These are phyloP conservation scores for Rhizopus sp. DNA, from an alignment of 371 early-diverging fungal species.

Conservation along the genomic window DNA sequence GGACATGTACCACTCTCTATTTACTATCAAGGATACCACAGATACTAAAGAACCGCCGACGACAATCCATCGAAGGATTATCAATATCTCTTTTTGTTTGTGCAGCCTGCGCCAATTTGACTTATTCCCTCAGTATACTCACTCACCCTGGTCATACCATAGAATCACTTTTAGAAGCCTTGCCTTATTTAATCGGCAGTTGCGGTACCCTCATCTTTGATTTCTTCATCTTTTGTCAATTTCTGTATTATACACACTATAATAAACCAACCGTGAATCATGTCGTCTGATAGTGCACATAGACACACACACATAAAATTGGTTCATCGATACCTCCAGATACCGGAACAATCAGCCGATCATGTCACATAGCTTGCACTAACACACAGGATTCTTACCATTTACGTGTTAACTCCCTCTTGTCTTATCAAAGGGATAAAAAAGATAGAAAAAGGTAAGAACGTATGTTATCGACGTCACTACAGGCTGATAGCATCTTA, in stretches of 20 bases:
- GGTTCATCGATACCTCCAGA: too few species aligned
- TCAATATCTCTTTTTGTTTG: constrained; percentile 68
- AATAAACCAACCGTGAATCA: not conserved
- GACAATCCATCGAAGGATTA: constrained; percentile 67
- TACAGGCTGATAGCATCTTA: too few species aligned
- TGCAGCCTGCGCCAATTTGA: constrained; percentile 68
- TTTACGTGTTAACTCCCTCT: too few species aligned
- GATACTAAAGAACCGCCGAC: constrained; percentile 54
- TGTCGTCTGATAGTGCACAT: too few species aligned
- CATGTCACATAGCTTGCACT: too few species aligned
- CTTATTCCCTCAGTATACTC: constrained; percentile 65
- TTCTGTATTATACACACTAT: constrained; percentile 24
- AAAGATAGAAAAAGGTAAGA: too few species aligned
- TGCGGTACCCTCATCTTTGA: constrained; percentile 40
- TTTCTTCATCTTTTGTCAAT: constrained; percentile 38
- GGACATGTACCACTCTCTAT: constrained; percentile 66
- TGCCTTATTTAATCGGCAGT: constrained; percentile 46
- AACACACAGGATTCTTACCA: too few species aligned
- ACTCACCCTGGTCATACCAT: constrained; percentile 43
- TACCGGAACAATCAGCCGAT: too few species aligned
- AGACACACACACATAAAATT: not conserved
- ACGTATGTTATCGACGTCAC: too few species aligned
- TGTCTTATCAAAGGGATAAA: too few species aligned
- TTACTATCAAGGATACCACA: constrained; percentile 72
- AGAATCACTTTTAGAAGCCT: constrained; percentile 32